phyloP scores from a whole-genome alignment of 2,329 filamentous ascomycete genomes.

The Diplodia mutila region DNA sequence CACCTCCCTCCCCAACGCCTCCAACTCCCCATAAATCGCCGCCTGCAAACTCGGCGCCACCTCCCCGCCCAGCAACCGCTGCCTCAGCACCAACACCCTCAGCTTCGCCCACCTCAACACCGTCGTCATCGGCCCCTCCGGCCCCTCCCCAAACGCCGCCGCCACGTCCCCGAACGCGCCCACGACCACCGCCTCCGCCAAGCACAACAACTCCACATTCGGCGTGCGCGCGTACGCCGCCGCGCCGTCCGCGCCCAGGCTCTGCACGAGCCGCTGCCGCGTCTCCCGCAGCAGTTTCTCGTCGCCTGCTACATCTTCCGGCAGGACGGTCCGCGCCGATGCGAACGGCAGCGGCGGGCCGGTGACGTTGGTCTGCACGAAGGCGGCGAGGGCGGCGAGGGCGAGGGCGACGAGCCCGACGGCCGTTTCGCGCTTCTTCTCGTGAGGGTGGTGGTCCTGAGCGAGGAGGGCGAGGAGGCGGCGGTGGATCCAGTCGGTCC shows the following conservation, averaged over 20 bases:
- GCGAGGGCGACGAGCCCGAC: slow-evolving; percentile 60
- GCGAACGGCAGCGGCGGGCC: slow-evolving; percentile 74
- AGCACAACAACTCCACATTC: slow-evolving; percentile 78
- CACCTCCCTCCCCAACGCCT: slow-evolving; percentile 55
- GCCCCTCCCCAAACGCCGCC: slow-evolving; percentile 40
- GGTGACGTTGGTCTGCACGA: slow-evolving; percentile 85
- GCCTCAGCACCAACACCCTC: slow-evolving; percentile 73
- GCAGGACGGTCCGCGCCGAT: slow-evolving; percentile 55
- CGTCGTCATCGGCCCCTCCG: slow-evolving; percentile 16
- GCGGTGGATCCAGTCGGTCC: slow-evolving; percentile 47
- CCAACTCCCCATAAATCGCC: slow-evolving; percentile 63
- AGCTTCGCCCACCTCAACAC: slow-evolving; percentile 65
- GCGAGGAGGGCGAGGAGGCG: slow-evolving; percentile 2
- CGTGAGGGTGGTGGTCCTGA: accelerated
- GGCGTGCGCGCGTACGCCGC: slow-evolving; percentile 84
- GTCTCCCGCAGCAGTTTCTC: slow-evolving; percentile 46
- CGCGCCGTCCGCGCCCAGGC: slow-evolving; percentile 80
- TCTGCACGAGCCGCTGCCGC: slow-evolving; percentile 65
- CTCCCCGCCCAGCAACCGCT: slow-evolving; percentile 65
- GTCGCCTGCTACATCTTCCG: slow-evolving; percentile 49
- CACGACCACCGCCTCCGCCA: slow-evolving; percentile 62
- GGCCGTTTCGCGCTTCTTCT: slow-evolving; percentile 35
- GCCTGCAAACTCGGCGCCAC: slow-evolving; percentile 63
- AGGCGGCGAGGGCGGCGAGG: slow-evolving; percentile 72
- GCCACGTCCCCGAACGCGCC: slow-evolving; percentile 45